Evolutionary conservation across 31 red algal species (phyloP).

Genomic region (Bonnemaisonia californica): DNA sequence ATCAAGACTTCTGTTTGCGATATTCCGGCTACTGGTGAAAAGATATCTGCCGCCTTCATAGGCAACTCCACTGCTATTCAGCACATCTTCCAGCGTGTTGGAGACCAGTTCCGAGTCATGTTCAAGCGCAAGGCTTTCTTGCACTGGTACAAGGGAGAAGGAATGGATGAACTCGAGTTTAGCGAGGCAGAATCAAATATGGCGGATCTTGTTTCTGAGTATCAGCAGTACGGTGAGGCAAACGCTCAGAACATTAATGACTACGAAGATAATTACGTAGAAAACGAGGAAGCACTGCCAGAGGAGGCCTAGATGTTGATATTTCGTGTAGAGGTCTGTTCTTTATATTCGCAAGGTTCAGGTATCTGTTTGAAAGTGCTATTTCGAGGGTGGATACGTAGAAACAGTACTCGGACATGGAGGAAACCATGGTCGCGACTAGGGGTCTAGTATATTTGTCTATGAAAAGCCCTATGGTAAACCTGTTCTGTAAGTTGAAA

Average conservation of each 20-base stretch:
- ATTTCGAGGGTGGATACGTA: not conserved
- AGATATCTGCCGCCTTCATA: constrained; percentile 91
- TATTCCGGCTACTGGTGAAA: constrained; percentile 81
- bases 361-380: not conserved
- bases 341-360: not conserved
- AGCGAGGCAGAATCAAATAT: constrained; percentile 97
- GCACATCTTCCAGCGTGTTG: constrained; percentile 92
- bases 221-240: constrained; percentile 93
- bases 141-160: constrained; percentile 97
- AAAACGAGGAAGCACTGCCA: constrained; percentile 33
- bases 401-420: not conserved
- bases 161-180: constrained; percentile 99
- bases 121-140: constrained; percentile 97
- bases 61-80: constrained; percentile 97
- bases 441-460: not conserved
- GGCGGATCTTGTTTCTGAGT: constrained; percentile 94
- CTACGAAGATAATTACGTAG: constrained; percentile 48
- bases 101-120: constrained; percentile 95
- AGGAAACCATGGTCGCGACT: not conserved
- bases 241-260: constrained; percentile 73
- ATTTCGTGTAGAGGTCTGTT: not conserved
- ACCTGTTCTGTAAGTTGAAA: not conserved
- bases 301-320: constrained; percentile 20
- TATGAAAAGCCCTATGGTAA: not conserved
- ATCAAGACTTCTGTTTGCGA: constrained; percentile 97